Evolutionary conservation across 2,329 filamentous ascomycete species (phyloP).

Genomic region (Clarireedia homoeocarpa): DNA sequence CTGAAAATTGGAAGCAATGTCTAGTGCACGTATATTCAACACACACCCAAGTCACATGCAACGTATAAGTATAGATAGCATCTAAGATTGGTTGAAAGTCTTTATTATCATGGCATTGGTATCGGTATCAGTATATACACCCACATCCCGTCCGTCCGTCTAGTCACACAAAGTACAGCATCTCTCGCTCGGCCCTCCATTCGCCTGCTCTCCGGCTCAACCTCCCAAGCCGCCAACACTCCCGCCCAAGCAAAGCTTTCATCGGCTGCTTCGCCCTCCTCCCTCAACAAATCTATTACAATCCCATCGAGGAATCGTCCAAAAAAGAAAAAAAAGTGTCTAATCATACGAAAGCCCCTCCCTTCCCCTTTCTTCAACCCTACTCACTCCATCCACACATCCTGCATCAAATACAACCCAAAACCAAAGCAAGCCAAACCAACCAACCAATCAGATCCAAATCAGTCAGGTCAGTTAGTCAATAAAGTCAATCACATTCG

Average conservation of each 20-base stretch:
- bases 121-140: conserved; percentile 4
- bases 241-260: too few relatives aligned
- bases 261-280: too few relatives aligned
- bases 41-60: not conserved
- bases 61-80: not conserved
- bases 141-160: not conserved
- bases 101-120: conserved; percentile 5
- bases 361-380: not conserved
- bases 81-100: not conserved
- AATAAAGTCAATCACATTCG: conserved; percentile 8
- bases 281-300: too few relatives aligned
- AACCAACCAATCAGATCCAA: conserved; percentile 1
- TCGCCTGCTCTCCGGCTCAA: not conserved
- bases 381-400: not conserved
- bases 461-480: conserved; percentile 9
- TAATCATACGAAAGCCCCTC: not conserved
- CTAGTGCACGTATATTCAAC: not conserved
- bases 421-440: conserved; percentile 1
- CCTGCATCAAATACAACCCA: conserved; percentile 7
- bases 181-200: not conserved
- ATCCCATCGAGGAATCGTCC: not conserved
- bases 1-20: too few relatives aligned
- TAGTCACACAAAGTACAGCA: not conserved
- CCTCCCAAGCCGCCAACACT: not conserved
- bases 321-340: not conserved